Percentiles rank a stretch among this genome's conserved stretches.
Evolutionary conservation across 768 basidiomycete genomes (phyloP).

Genomic region (Clavulina sp.): DNA sequence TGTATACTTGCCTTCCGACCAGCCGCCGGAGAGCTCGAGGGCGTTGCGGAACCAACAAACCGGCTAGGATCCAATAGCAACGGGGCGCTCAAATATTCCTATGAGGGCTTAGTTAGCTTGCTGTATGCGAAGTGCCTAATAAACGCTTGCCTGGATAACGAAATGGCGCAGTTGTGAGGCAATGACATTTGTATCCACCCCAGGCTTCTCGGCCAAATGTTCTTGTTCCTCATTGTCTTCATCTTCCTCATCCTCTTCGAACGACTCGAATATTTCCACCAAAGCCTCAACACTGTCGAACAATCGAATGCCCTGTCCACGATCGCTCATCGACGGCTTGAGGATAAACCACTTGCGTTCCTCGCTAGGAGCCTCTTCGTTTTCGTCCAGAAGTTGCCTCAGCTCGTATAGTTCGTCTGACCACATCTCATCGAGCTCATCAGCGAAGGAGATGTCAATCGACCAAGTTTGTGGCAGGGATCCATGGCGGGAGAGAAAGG

Average conservation of each 20-base stretch:
- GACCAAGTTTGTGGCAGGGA: slow-evolving; percentile 64
- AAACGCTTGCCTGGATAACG: slow-evolving; percentile 63
- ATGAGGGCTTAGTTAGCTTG: background rate
- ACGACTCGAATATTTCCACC: slow-evolving; percentile 57
- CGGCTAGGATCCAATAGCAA: slow-evolving; percentile 58
- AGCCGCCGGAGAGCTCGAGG: background rate
- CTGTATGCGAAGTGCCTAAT: background rate
- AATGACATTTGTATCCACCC: slow-evolving; percentile 32
- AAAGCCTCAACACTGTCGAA: slow-evolving; percentile 66
- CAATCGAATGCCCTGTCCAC: slow-evolving; percentile 84
- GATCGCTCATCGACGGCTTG: slow-evolving; percentile 94
- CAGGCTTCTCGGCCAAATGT: slow-evolving; percentile 15
- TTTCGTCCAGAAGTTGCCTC: slow-evolving; percentile 35
- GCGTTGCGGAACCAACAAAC: slow-evolving; percentile 15
- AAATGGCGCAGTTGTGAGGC: slow-evolving; percentile 88
- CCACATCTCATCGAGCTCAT: slow-evolving; percentile 91
- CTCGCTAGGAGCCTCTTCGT: slow-evolving; percentile 15
- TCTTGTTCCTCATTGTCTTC: slow-evolving; percentile 13
- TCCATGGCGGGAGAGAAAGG: slow-evolving; percentile 25
- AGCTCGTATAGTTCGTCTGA: slow-evolving; percentile 87
- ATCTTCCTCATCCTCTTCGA: slow-evolving; percentile 44
- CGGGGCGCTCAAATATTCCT: slow-evolving; percentile 78
- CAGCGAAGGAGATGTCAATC: slow-evolving; percentile 72
- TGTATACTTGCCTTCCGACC: slow-evolving; percentile 14
- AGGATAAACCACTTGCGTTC: slow-evolving; percentile 69